Percentiles rank a stretch among this genome's conserved stretches.
phyloP scores from a whole-genome alignment of 148 eudicot species.

The Fagopyrum homotropicum region DNA sequence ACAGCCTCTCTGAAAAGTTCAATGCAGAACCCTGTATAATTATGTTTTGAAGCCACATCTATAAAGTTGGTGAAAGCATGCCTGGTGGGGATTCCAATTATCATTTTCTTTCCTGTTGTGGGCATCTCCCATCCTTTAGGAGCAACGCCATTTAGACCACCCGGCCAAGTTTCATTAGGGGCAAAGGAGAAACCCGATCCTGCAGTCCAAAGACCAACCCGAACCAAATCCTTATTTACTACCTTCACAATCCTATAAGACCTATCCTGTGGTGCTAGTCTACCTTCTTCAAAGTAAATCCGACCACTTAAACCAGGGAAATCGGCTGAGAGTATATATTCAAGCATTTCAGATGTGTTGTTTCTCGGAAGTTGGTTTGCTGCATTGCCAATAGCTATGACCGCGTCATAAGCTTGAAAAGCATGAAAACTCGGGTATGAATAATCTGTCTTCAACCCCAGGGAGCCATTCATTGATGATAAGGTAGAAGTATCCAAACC shows the following conservation, averaged over 20 bases:
- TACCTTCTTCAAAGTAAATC: conserved; percentile 23
- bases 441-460: conserved; percentile 29
- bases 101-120: conserved; percentile 20
- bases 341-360: conserved; percentile 9
- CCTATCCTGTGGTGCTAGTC: background rate
- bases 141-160: conserved; percentile 15
- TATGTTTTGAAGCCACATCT: background rate
- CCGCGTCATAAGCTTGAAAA: conserved; percentile 35
- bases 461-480: conserved; percentile 7
- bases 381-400: conserved; percentile 24
- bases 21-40: conserved; percentile 25
- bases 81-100: conserved; percentile 33
- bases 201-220: conserved; percentile 27
- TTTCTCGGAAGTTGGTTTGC: background rate
- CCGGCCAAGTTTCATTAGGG: conserved; percentile 34
- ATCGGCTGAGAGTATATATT: conserved; percentile 19
- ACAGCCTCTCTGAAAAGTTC: conserved; percentile 25
- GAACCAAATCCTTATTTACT: conserved; percentile 17
- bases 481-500: conserved; percentile 5
- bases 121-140: conserved; percentile 64
- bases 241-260: conserved; percentile 27
- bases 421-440: conserved; percentile 30
- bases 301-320: conserved; percentile 33
- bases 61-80: conserved; percentile 28
- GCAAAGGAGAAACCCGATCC: conserved; percentile 18